phyloP scores from a whole-genome alignment of 1,284 basidiomycete species.

The Sphaerobolus stellatus region DNA sequence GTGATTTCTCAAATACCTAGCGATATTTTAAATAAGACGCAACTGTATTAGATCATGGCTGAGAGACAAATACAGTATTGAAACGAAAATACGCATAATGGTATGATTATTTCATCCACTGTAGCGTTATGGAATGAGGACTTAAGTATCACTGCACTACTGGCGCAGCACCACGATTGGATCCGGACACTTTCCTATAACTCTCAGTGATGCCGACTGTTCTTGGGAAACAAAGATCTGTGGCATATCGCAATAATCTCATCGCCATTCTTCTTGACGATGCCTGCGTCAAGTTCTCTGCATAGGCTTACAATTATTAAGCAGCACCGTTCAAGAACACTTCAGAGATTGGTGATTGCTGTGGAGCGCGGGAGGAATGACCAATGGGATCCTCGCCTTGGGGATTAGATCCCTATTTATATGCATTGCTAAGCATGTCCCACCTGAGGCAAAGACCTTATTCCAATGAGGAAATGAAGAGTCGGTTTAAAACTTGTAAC shows the following conservation, averaged over 20 bases:
- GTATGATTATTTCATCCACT: slow-evolving; percentile 22
- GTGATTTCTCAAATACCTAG: slow-evolving; percentile 17
- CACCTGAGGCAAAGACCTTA: no score
- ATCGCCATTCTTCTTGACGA: slow-evolving; percentile 41
- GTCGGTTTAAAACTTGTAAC: no score
- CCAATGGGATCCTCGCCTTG: slow-evolving; percentile 39
- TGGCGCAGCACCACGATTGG: slow-evolving; percentile 36
- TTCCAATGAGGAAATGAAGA: no score
- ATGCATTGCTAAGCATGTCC: no score
- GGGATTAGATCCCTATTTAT: no score
- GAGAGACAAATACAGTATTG: slow-evolving; percentile 42
- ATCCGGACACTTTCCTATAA: slow-evolving; percentile 39
- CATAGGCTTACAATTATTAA: slow-evolving; percentile 37
- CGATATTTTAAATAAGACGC: slow-evolving; percentile 45
- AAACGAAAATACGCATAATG: slow-evolving; percentile 45
- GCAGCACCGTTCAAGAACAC: slow-evolving; percentile 33
- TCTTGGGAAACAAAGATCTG: slow-evolving; percentile 42
- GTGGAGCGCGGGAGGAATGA: slow-evolving; percentile 37
- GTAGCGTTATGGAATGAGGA: not conserved
- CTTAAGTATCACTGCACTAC: slow-evolving; percentile 45
- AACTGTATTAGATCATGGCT: slow-evolving; percentile 35
- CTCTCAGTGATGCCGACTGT: slow-evolving; percentile 40
- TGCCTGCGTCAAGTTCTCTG: slow-evolving; percentile 36
- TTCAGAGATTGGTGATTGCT: slow-evolving; percentile 39
- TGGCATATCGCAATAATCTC: slow-evolving; percentile 25